Percentiles rank a stretch among this genome's conserved stretches.
Evolutionary conservation across 192 early-diverging fungal species (phyloP).

Genomic region (Obelidium mucronatum): DNA sequence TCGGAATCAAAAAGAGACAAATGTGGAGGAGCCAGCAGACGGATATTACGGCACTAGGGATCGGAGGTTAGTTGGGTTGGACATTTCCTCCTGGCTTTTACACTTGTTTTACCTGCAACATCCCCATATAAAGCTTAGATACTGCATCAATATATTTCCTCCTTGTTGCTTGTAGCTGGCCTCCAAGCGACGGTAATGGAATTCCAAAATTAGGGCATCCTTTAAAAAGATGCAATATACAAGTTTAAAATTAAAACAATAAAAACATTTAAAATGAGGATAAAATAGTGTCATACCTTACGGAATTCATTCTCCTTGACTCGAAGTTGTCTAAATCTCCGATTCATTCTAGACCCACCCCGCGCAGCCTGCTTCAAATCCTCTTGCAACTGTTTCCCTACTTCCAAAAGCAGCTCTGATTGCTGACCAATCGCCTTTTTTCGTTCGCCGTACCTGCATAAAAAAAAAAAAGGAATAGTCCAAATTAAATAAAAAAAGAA

Average conservation of each 20-base stretch:
- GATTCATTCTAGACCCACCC: constrained; percentile 35
- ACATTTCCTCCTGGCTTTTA: no score
- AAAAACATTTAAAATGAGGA: neutral
- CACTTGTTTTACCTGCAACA: constrained; percentile 49
- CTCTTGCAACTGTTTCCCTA: constrained; percentile 51
- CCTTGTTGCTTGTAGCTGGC: constrained; percentile 60
- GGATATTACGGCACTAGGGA: constrained; percentile 53
- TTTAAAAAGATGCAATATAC: constrained; percentile 9
- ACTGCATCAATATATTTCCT: constrained; percentile 59
- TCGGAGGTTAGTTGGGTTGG: neutral
- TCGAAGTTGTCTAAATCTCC: constrained; percentile 51
- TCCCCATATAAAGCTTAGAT: constrained; percentile 51
- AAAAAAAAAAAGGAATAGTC: neutral
- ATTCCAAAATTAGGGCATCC: constrained; percentile 64
- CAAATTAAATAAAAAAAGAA: neutral
- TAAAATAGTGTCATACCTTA: constrained; percentile 44
- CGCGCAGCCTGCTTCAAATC: constrained; percentile 54
- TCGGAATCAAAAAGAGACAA: constrained; percentile 58
- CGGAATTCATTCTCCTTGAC: constrained; percentile 61
- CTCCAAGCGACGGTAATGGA: constrained; percentile 63
- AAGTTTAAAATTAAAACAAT: constrained; percentile 11
- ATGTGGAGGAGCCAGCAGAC: constrained; percentile 68
- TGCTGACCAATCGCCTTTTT: constrained; percentile 63
- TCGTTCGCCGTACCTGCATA: constrained; percentile 48
- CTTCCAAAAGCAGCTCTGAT: constrained; percentile 59